Conservation (phyloP, 371 early-diverging fungal species). For the Chytridium lagenaria region DNA sequence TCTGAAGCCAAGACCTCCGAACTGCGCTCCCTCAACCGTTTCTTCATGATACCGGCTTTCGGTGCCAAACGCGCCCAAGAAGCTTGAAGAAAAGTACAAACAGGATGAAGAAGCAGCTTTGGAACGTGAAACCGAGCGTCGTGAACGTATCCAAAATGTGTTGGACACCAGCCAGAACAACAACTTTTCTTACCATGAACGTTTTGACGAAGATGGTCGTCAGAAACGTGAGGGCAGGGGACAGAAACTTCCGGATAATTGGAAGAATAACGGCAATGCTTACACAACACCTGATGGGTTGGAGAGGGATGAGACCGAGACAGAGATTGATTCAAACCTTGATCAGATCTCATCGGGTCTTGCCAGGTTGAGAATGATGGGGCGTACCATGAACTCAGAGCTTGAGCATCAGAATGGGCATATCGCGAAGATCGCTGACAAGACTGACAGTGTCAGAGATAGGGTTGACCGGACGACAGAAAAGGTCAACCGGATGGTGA, state of each 20-base stretch:
- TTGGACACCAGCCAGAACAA: background rate
- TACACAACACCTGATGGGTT: conserved; percentile 54
- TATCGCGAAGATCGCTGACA: conserved; percentile 34
- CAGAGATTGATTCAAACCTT: conserved; percentile 81
- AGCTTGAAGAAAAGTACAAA: conserved; percentile 57
- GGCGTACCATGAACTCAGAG: conserved; percentile 74
- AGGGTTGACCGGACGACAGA: conserved; percentile 21
- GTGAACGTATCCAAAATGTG: conserved; percentile 20
- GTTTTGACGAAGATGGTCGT: background rate
- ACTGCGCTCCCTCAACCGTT: conserved; percentile 78
- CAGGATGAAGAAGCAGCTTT: conserved; percentile 41
- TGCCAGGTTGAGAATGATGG: conserved; percentile 74
- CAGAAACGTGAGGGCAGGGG: conserved; percentile 5
- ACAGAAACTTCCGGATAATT: background rate
- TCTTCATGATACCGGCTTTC: conserved; percentile 75
- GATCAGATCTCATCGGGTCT: conserved; percentile 68
- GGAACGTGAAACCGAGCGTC: conserved; percentile 36
- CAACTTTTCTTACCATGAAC: background rate
- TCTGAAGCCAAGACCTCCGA: conserved; percentile 75
- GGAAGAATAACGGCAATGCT: conserved; percentile 13
- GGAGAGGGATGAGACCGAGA: conserved; percentile 65
- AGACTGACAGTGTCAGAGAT: conserved; percentile 36
- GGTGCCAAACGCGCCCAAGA: conserved; percentile 63
- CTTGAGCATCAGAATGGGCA: conserved; percentile 70
- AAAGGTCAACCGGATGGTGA: conserved; percentile 21